A percentile compares a stretch with the other conserved stretches of the same genome.
These are phyloP conservation scores for Pisolithus tinctorius DNA, from an alignment of 768 basidiomycete species.

Conservation along the genomic window DNA sequence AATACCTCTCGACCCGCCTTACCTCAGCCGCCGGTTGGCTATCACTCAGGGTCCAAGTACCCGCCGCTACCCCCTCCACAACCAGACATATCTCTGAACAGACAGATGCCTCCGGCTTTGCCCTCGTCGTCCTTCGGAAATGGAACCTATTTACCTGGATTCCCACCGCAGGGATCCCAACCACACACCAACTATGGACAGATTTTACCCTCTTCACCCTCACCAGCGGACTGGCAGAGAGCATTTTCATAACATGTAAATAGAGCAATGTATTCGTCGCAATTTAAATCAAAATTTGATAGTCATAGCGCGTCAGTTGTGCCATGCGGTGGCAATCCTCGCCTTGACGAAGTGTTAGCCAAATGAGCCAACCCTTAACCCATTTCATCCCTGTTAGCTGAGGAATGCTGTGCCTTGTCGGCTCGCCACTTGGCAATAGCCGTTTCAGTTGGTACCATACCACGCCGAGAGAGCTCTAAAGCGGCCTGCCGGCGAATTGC, in stretches of 20 bases:
- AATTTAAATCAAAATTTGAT: neutral
- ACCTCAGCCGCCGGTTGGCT: slow-evolving; percentile 42
- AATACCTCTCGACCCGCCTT: slow-evolving; percentile 37
- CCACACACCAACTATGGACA: slow-evolving; percentile 25
- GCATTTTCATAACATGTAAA: slow-evolving; percentile 2
- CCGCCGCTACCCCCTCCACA: slow-evolving; percentile 29
- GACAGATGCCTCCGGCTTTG: slow-evolving; percentile 18
- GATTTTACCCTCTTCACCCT: slow-evolving; percentile 19
- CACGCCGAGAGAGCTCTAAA: slow-evolving; percentile 65
- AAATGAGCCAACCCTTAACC: neutral
- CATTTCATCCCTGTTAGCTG: neutral
- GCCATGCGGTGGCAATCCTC: neutral
- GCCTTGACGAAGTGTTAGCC: neutral
- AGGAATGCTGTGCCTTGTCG: slow-evolving; percentile 20
- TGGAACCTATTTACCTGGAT: slow-evolving; percentile 32
- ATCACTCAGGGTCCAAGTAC: slow-evolving; percentile 36
- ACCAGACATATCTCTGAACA: slow-evolving; percentile 23
- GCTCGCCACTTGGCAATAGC: slow-evolving; percentile 79
- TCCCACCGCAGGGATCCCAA: slow-evolving; percentile 36
- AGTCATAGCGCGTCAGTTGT: neutral
- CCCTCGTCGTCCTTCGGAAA: slow-evolving; percentile 15
- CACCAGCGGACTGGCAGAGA: slow-evolving; percentile 24
- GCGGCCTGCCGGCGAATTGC: slow-evolving; percentile 66
- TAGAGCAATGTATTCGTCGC: slow-evolving; percentile 11
- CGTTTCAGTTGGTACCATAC: slow-evolving; percentile 74